These are phyloP conservation scores for Bromus sterilis DNA, from an alignment of 176 grass and related monocot genomes.

Conservation along the genomic window DNA sequence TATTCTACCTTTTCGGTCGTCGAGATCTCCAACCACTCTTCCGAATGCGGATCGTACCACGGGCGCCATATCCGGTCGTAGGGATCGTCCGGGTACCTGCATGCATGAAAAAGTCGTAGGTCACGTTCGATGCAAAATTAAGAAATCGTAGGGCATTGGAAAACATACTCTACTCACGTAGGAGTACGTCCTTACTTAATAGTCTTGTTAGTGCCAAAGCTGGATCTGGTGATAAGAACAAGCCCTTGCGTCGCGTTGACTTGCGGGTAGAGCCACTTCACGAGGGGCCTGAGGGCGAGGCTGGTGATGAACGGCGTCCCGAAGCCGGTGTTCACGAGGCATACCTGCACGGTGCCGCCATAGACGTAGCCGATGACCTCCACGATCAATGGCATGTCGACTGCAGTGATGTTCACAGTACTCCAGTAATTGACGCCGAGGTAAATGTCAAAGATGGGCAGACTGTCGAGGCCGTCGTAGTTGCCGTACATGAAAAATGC, in stretches of 20 bases:
- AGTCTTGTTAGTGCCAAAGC: neutral
- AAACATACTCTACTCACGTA: too few species aligned
- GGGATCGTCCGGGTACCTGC: slow-evolving; percentile 35
- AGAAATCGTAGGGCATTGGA: too few species aligned
- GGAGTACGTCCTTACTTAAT: neutral
- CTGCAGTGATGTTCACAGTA: neutral
- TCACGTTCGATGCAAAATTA: too few species aligned
- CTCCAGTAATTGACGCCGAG: slow-evolving; percentile 41
- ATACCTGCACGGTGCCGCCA: slow-evolving; percentile 24
- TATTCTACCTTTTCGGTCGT: neutral
- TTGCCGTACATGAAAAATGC: slow-evolving; percentile 40
- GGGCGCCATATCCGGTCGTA: slow-evolving; percentile 13
- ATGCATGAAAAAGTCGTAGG: too few species aligned
- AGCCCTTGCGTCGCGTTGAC: neutral
- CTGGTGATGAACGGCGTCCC: slow-evolving; percentile 42
- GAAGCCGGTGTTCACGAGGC: slow-evolving; percentile 16
- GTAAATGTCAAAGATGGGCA: slow-evolving; percentile 33
- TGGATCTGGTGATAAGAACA: slow-evolving; percentile 7
- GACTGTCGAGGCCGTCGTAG: slow-evolving; percentile 28
- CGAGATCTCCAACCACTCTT: neutral
- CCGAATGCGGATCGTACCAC: neutral
- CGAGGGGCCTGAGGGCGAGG: slow-evolving; percentile 29
- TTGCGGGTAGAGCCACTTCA: neutral
- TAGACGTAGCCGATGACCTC: slow-evolving; percentile 7
- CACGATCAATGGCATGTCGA: accelerated